Base-by-base conservation (phyloP, 1,139 yeast genomes). In the Debaryomyces singareniensis region DNA sequence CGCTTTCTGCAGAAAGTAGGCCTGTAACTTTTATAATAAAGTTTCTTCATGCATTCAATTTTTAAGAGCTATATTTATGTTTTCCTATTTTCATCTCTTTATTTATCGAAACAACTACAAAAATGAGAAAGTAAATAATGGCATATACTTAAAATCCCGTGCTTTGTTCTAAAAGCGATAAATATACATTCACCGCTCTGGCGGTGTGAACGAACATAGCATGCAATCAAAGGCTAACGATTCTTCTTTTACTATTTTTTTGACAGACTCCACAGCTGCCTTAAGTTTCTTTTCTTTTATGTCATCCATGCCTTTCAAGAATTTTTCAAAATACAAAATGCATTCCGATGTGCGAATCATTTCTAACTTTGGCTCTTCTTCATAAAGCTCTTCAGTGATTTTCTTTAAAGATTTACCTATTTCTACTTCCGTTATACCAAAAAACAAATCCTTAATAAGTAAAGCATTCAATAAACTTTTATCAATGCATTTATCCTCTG, bases 201-300 rank as follows among this genome's bases (percentile, higher is more conserved):
- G 21, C n/a, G n/a, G 7, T 7, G 7, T 18, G n/a, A 7, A 18
- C 35, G 60, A 54, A 34, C 73, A 63, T 35, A 69, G 51, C 31
- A 60, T 57, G 42, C 77, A 69, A 35, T 65, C 69, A 45, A 68
- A 68, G 2, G 78, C 78, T 25, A 72, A 42, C 14, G 67, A 67
- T 21, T 55, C 53, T 5, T 57, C 62, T 22, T 64, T 47, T 16
- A 71, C 43, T 14, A 45, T 40, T 10, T 39, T 40, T 35, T 53
- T 57, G 31, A 70, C 51, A 4, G 48, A 32, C 30, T 53, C 55
- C 53, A 53, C 47, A 15, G 70, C 39, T 21, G 48, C 32, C 27
- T 51, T 51, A 28, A 71, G 47, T 21, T 57, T 53, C 25, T 54
- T 48, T 37, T 67, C 71, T 20, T 52, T 43, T 22, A 54, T 58